Conservation (phyloP, 768 basidiomycete genomes). For the Rhizopogon rudus region DNA sequence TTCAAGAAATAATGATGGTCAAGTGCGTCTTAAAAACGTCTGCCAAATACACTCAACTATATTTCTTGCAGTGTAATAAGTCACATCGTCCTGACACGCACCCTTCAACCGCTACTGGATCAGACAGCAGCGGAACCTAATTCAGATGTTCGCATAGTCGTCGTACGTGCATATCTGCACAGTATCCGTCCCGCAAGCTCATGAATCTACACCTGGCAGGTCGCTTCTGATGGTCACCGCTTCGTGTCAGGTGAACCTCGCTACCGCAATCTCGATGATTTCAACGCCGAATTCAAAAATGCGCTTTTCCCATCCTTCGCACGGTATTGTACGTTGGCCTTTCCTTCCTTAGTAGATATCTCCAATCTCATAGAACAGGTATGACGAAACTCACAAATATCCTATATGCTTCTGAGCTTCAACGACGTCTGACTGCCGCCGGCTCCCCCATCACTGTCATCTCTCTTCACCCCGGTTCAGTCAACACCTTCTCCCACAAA, state of each 20-base stretch:
- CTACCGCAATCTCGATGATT: slow-evolving; percentile 29
- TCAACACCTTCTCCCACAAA: slow-evolving; percentile 25
- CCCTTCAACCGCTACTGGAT: not conserved
- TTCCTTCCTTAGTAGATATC: not conserved
- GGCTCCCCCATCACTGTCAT: slow-evolving; percentile 24
- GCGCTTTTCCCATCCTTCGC: slow-evolving; percentile 10
- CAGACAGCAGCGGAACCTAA: slow-evolving; percentile 41
- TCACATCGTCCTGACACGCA: no score
- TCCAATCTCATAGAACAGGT: slow-evolving; percentile 24
- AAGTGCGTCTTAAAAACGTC: no score
- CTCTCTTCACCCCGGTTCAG: slow-evolving; percentile 24
- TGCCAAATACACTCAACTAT: no score
- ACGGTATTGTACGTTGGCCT: slow-evolving; percentile 27
- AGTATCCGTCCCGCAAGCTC: slow-evolving; percentile 1
- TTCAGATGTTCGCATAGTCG: slow-evolving; percentile 58
- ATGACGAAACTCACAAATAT: slow-evolving; percentile 48
- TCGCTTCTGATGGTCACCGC: slow-evolving; percentile 27
- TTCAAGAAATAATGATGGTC: no score
- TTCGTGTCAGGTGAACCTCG: slow-evolving; percentile 12
- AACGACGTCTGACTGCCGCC: slow-evolving; percentile 36
- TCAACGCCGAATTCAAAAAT: slow-evolving; percentile 31
- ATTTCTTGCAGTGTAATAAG: no score
- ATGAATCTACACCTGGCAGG: slow-evolving; percentile 15
- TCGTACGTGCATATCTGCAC: slow-evolving; percentile 32
- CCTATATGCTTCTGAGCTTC: slow-evolving; percentile 46